phyloP scores from a whole-genome alignment of 768 basidiomycete species.

The Butyriboletus loyo region DNA sequence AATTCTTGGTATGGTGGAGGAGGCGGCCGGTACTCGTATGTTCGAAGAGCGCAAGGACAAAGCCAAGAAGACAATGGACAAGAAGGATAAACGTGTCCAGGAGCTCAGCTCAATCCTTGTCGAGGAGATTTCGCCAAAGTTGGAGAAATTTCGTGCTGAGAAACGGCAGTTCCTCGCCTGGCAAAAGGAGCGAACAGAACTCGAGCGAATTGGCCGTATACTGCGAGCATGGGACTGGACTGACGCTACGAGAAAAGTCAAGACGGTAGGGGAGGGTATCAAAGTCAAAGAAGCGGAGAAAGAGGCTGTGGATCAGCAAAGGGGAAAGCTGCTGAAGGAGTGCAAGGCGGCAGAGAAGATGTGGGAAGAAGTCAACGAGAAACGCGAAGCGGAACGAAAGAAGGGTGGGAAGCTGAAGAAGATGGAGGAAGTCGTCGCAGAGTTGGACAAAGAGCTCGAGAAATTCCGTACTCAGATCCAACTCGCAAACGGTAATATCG shows the following conservation, averaged over 20 bases:
- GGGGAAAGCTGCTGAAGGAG: slow-evolving; percentile 52
- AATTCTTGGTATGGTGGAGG: slow-evolving; percentile 97
- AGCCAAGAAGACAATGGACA: slow-evolving; percentile 91
- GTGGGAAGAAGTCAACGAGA: slow-evolving; percentile 60
- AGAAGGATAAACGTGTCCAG: slow-evolving; percentile 94
- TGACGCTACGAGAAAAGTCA: slow-evolving; percentile 50
- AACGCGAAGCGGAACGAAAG: slow-evolving; percentile 81
- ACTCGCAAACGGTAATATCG: slow-evolving; percentile 69
- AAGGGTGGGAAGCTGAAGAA: slow-evolving; percentile 92
- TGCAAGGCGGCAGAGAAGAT: slow-evolving; percentile 66
- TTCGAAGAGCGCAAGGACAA: slow-evolving; percentile 98
- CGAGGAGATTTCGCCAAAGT: slow-evolving; percentile 93
- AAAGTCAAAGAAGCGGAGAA: slow-evolving; percentile 48
- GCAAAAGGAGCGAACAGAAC: slow-evolving; percentile 84
- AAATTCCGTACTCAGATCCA: slow-evolving; percentile 86
- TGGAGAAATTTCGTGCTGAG: slow-evolving; percentile 85
- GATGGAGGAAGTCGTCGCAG: slow-evolving; percentile 75
- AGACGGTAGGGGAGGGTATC: slow-evolving; percentile 56
- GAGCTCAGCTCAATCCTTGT: slow-evolving; percentile 77
- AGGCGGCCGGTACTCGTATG: slow-evolving; percentile 98
- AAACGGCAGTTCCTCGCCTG: slow-evolving; percentile 86
- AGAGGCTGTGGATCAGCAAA: slow-evolving; percentile 43
- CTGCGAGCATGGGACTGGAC: slow-evolving; percentile 90
- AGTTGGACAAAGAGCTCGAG: slow-evolving; percentile 74
- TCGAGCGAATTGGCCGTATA: slow-evolving; percentile 80